Evolutionary conservation across 257 asterid genomes (phyloP), one percentile per base, ranked within the genome.

Genomic region (Knoxia roxburghii): DNA sequence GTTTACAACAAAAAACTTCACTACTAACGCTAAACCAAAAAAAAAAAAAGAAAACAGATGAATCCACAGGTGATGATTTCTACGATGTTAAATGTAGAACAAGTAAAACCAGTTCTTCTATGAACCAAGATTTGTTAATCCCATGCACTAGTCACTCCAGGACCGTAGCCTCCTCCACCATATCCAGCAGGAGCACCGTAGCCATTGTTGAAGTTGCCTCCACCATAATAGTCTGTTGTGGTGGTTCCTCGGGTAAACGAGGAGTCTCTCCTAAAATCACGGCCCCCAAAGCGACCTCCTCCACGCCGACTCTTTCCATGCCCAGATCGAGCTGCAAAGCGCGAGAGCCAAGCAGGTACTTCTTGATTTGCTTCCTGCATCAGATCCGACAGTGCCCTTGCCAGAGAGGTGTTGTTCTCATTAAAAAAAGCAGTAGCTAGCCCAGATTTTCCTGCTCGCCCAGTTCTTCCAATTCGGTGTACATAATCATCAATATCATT

Each of bases 351-450:
- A 54, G 91, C 98, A 3, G 98, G 98, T 15, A 89, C 98, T 73
- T 89, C 96, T 75, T 91, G 98, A 68, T 89, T 91, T n/a, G 98
- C 70, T 78, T 91, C 98, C 74, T 85, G 94, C 98, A 91, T 91
- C 76, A 91, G 73, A 10, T 91, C 98, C 10, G 96, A 72, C 78
- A 91, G 69, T 46, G 96, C 66, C 78, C 78, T 81, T 0, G 98
- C 96, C 77, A 91, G 30, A 0, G 98, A 87, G 59, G 89, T 67
- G 73, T 89, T 87, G 51, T 83, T 87, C 37, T 91, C 95, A 6
- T 91, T 91, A 68, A 91, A 91, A 82, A 91, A 91, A 4, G 98
- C 98, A 8, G 98, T 89, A 2, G 98, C 98, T 67, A 91, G 70
- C 62, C 98, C 98, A 0, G 90, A 55, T 71, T 91, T 91, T 17